Percentiles rank a stretch among this genome's conserved stretches.
Conservation (phyloP, 2,329 filamentous ascomycete genomes). For the Aspergillus costaricaensis region DNA sequence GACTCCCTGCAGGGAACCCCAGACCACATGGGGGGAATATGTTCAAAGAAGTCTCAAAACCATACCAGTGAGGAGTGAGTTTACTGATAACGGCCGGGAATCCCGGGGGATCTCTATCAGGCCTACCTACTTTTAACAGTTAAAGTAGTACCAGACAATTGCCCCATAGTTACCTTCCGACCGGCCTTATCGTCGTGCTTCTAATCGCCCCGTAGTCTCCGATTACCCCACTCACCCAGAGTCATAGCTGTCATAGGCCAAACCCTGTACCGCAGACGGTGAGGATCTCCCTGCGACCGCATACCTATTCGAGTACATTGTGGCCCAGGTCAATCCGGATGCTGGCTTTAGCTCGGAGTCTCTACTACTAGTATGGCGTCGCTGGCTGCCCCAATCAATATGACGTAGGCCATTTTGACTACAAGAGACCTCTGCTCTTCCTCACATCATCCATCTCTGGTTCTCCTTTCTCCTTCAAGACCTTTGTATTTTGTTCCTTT, state of each 20-base stretch:
- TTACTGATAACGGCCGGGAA: background rate
- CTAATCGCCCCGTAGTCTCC: background rate
- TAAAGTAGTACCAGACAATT: background rate
- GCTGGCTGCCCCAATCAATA: background rate
- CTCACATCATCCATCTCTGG: background rate
- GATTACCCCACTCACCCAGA: constrained; percentile 4
- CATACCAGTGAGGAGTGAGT: background rate
- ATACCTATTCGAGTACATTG: background rate
- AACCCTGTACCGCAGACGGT: background rate
- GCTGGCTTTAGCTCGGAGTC: background rate
- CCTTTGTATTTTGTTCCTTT: background rate
- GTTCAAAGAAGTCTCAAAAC: background rate
- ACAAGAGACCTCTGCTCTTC: background rate
- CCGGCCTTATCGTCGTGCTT: background rate
- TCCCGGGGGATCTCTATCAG: background rate
- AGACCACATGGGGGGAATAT: background rate
- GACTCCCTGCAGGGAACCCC: too few species aligned
- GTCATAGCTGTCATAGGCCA: constrained; percentile 8
- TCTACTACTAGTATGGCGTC: background rate
- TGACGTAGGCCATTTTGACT: background rate
- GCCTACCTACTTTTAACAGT: background rate
- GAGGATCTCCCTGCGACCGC: too few species aligned
- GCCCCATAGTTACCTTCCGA: background rate
- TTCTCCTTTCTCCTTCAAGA: background rate
- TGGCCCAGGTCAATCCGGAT: background rate